phyloP scores from a whole-genome alignment of 805 yeast species.

The Vanderwaltozyma yarrowii region DNA sequence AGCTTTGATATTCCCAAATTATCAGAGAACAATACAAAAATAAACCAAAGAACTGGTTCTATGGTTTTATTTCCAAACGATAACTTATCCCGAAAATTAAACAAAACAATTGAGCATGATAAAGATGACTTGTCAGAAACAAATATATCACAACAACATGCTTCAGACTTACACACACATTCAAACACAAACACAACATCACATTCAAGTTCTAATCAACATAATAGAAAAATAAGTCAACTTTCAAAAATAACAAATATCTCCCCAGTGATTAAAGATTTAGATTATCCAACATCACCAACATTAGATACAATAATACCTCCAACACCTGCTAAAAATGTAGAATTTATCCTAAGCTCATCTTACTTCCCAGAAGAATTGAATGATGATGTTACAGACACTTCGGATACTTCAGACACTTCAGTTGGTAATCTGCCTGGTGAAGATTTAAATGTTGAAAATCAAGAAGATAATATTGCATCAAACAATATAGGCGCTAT shows the following conservation, averaged over 20 bases:
- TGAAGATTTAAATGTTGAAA: too few relatives aligned
- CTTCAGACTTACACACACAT: background rate
- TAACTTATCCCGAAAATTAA: slow-evolving; percentile 8
- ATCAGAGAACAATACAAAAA: slow-evolving; percentile 6
- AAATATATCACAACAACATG: background rate
- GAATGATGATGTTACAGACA: background rate
- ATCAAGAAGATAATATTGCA: background rate
- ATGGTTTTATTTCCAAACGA: slow-evolving; percentile 25
- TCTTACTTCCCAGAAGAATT: slow-evolving; percentile 18
- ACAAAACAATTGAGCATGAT: background rate
- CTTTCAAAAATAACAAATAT: slow-evolving; percentile 15
- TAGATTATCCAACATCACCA: slow-evolving; percentile 38
- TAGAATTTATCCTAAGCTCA: slow-evolving; percentile 35
- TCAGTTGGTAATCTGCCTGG: too few relatives aligned
- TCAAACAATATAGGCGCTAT: slow-evolving; percentile 14
- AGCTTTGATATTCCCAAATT: slow-evolving; percentile 14
- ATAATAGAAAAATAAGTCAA: slow-evolving; percentile 5
- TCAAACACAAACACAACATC: background rate
- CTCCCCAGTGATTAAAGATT: slow-evolving; percentile 20
- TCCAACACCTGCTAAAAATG: slow-evolving; percentile 57
- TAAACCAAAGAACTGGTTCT: slow-evolving; percentile 17
- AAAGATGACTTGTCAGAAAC: background rate
- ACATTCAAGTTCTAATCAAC: background rate
- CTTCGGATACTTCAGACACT: too few relatives aligned
- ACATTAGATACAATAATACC: slow-evolving; percentile 41